Evolutionary conservation across 2,329 filamentous ascomycete genomes (phyloP), one percentile per base, ranked within the genome.

Genomic region (Phoma sp.): DNA sequence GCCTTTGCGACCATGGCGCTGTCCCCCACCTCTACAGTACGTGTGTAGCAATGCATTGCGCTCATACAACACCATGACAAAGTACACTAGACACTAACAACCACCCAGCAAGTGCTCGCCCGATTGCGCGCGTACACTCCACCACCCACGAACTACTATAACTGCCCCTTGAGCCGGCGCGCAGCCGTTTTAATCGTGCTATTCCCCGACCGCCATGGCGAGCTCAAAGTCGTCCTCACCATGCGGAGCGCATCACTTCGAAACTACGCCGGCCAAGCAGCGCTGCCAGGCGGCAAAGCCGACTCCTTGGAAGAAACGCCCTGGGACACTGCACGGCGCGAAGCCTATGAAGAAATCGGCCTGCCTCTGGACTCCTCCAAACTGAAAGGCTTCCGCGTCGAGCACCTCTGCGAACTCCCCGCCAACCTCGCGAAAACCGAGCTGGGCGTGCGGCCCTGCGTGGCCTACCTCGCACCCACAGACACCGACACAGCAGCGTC

Each of bases 341-440:
- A 98, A 80, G 93, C 93, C 1, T 89, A 84, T 73, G 93, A 98
- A 74, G 93, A 98, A 74, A 96, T 98, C 61, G 93, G 93, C 1
- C 85, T 98, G 2, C 90, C 93, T 1, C 81, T 88, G 67, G 82
- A 86, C 63, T 86, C 92, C 68, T 66, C 72, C 52, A 84, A 84
- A 55, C 82, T 96, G 27, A 78, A 80, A 10, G 90, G 90, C 1
- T 97, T 96, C 77, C 82, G 82, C 49, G 88, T 98, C 62, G 93
- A 97, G 76, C 89, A 95, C 68, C 85, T 98, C 38, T 96, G 92
- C 77, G 85, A 89, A 70, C 82, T 98, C 2, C 93, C 93, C 22
- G 55, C 74, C 4, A 79, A 81, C 52, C 72, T 82, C 7, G 80
- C 80, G 27, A 78, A 77, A 66, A 82, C 80, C 1, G 79, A 81